Evolutionary conservation across 2,329 filamentous ascomycete genomes (phyloP).

Genomic region (Waltergamsia citrina): DNA sequence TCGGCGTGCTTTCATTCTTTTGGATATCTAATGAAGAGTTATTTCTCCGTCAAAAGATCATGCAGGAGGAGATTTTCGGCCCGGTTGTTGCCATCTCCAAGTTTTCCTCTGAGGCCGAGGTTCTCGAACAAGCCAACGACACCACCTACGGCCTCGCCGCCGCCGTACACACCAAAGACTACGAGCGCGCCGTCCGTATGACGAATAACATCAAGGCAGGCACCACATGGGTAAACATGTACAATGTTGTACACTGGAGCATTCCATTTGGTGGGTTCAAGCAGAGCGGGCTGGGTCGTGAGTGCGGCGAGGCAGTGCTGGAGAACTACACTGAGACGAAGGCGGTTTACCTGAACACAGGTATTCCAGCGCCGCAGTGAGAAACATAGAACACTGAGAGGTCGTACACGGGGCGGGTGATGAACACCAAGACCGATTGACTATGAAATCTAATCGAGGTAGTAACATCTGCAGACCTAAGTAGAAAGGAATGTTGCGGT

Average conservation of each 20-base stretch:
- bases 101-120: conserved; percentile 39
- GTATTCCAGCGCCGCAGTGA: neutral
- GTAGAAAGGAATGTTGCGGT: too few relatives aligned
- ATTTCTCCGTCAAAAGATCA: conserved; percentile 18
- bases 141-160: conserved; percentile 30
- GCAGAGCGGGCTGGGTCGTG: conserved; percentile 4
- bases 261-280: conserved; percentile 8
- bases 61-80: conserved; percentile 40
- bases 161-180: conserved; percentile 5
- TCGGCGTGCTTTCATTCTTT: too few relatives aligned
- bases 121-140: conserved; percentile 34
- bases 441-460: too few relatives aligned
- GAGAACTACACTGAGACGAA: conserved; percentile 6
- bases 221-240: conserved; percentile 6
- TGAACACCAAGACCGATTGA: too few relatives aligned
- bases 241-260: conserved; percentile 1
- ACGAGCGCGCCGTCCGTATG: conserved; percentile 4
- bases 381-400: neutral
- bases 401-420: too few relatives aligned
- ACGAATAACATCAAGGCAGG: conserved; percentile 6
- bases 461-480: too few relatives aligned
- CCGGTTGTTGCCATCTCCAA: conserved; percentile 36
- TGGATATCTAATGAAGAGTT: neutral
- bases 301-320: conserved; percentile 5
- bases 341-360: conserved; percentile 4